Evolutionary conservation across 345 rosid genomes (phyloP).

Genomic region (Hevea brasiliensis): DNA sequence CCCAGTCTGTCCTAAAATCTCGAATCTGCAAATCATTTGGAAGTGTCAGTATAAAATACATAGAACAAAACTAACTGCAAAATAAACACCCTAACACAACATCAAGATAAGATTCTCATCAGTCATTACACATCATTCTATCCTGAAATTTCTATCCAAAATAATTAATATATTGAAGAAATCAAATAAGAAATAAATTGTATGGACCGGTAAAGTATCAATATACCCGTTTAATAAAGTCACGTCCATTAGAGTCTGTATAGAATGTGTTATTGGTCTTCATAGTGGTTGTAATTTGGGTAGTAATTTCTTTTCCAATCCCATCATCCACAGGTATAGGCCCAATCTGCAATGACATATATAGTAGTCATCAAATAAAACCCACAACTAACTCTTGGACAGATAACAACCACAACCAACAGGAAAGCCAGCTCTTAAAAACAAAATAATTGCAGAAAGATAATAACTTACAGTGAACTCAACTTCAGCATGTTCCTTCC

Average conservation of each 20-base stretch:
- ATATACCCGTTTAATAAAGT: conserved; percentile 83
- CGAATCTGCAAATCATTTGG: conserved; percentile 55
- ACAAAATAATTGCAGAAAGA: conserved; percentile 11
- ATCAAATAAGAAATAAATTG: conserved; percentile 8
- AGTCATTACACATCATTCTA: neutral
- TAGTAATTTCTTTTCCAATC: conserved; percentile 76
- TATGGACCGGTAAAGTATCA: neutral
- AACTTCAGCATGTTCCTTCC: conserved; percentile 81
- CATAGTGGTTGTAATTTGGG: conserved; percentile 68
- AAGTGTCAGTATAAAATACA: conserved; percentile 17
- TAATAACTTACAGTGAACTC: conserved; percentile 79
- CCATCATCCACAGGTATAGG: conserved; percentile 91
- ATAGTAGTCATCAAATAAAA: conserved; percentile 23
- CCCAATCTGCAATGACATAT: conserved; percentile 58
- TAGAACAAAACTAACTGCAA: conserved; percentile 16
- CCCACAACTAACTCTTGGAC: conserved; percentile 3
- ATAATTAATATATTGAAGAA: neutral
- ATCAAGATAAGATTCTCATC: neutral
- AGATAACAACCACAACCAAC: neutral
- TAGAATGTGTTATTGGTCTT: conserved; percentile 79
- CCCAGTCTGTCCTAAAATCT: conserved; percentile 86
- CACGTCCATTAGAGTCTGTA: conserved; percentile 94
- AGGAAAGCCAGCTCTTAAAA: neutral
- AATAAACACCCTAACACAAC: neutral
- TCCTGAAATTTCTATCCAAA: neutral